A percentile compares a stretch with the other conserved stretches of the same genome.
Conservation (phyloP, 331 rosid species). For the Pyrus hybrid region DNA sequence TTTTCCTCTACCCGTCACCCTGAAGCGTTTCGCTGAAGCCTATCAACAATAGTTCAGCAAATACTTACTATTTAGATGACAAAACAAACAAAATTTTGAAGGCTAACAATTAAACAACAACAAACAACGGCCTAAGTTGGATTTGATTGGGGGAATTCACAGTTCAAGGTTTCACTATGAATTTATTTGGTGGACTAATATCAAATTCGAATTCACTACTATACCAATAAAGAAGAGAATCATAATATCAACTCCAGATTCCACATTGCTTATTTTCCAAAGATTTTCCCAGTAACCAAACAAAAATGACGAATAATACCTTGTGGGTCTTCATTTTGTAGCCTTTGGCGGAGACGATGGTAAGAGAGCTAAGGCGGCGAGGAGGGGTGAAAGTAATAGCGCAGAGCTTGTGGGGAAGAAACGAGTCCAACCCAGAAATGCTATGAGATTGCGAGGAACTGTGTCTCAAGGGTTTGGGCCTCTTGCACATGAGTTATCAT, state of each 20-base stretch:
- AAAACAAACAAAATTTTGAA: not conserved
- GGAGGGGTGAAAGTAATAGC: conserved; percentile 16
- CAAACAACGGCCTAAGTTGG: not conserved
- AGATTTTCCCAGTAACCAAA: conserved; percentile 4
- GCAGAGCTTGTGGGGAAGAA: conserved; percentile 33
- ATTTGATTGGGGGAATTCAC: not conserved
- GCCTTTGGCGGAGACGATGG: conserved; percentile 68
- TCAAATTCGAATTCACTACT: no score
- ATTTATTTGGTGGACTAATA: not conserved
- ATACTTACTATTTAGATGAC: no score
- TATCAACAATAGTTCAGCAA: conserved; percentile 8
- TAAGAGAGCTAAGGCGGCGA: conserved; percentile 39
- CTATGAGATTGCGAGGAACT: conserved; percentile 34
- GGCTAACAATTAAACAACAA: not conserved
- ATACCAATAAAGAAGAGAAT: no score
- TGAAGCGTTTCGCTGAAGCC: conserved; percentile 97
- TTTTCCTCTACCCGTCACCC: conserved; percentile 88
- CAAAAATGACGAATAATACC: conserved; percentile 27
- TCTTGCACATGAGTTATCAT: no score
- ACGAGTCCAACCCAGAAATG: conserved; percentile 42
- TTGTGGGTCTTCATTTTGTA: conserved; percentile 95
- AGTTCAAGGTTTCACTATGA: not conserved
- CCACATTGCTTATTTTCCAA: not conserved
- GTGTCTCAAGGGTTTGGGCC: conserved; percentile 32
- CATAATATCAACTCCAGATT: no score